Conservation (phyloP, 768 basidiomycete genomes). For the Russula olivacea region DNA sequence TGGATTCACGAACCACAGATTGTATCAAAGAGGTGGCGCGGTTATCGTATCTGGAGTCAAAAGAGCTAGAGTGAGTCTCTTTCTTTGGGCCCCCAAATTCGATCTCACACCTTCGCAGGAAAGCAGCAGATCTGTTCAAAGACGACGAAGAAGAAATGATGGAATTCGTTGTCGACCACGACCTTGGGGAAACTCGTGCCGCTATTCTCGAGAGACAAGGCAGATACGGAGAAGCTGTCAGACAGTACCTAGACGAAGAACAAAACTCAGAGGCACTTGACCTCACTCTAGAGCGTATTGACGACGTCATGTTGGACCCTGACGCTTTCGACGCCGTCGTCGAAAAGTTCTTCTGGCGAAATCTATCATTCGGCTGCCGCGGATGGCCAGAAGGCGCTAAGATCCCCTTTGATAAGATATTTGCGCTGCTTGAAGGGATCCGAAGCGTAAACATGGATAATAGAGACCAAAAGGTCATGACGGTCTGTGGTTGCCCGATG, state of each 20-base stretch:
- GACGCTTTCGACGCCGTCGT: conserved; percentile 31
- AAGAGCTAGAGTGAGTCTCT: conserved; percentile 13
- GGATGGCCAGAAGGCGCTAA: neutral
- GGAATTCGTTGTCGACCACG: conserved; percentile 53
- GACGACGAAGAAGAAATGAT: conserved; percentile 48
- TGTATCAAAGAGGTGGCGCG: conserved; percentile 10
- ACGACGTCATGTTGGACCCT: conserved; percentile 26
- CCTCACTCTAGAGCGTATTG: conserved; percentile 37
- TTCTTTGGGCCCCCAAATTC: neutral
- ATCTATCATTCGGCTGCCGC: conserved; percentile 17
- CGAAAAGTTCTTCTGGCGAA: conserved; percentile 36
- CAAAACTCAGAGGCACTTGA: conserved; percentile 43
- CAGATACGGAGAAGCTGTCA: conserved; percentile 45
- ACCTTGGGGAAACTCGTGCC: conserved; percentile 45
- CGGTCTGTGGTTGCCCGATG: neutral
- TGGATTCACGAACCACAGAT: conserved; percentile 16
- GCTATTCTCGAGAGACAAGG: conserved; percentile 40
- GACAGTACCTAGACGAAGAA: conserved; percentile 45
- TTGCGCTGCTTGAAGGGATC: neutral
- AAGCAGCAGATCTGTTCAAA: conserved; percentile 44
- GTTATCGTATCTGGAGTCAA: conserved; percentile 7
- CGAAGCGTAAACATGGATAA: neutral
- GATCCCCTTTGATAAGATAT: neutral
- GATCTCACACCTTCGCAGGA: conserved; percentile 33
- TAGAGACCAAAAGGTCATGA: conserved; percentile 3